Evolutionary conservation across 306 rosid genomes (phyloP).

Genomic region (Rosa persica): DNA sequence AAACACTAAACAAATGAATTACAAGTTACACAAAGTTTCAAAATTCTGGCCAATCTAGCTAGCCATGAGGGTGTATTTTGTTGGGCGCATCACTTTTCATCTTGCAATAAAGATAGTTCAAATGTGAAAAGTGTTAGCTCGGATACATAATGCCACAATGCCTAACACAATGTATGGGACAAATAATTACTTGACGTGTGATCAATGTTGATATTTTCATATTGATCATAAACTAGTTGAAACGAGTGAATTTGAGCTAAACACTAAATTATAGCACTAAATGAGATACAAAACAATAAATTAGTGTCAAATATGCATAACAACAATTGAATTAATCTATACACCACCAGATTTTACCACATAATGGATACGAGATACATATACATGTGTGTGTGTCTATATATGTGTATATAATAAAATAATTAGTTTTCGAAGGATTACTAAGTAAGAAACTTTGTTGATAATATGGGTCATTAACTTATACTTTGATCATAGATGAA

Average conservation of each 20-base stretch:
- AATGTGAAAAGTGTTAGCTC: neutral
- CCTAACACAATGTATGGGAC: neutral
- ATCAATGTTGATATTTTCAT: neutral
- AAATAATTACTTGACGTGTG: neutral
- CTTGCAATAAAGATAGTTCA: neutral
- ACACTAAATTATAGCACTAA: too few relatives aligned
- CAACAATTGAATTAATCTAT: neutral
- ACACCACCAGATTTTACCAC: neutral
- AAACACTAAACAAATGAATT: neutral
- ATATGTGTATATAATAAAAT: neutral
- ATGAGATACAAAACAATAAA: neutral
- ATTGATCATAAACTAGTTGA: too few relatives aligned
- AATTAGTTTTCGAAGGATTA: neutral
- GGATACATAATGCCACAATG: neutral
- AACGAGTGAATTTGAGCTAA: too few relatives aligned
- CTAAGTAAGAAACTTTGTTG: neutral
- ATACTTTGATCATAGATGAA: neutral
- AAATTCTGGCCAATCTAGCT: neutral
- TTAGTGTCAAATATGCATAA: neutral
- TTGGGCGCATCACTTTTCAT: too few relatives aligned
- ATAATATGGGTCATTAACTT: neutral
- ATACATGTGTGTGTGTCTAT: too few relatives aligned
- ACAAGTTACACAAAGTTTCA: too few relatives aligned
- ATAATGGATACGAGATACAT: neutral
- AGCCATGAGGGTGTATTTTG: too few relatives aligned